Evolutionary conservation across 768 basidiomycete genomes (phyloP).

Genomic region (Pleurotus platypus): DNA sequence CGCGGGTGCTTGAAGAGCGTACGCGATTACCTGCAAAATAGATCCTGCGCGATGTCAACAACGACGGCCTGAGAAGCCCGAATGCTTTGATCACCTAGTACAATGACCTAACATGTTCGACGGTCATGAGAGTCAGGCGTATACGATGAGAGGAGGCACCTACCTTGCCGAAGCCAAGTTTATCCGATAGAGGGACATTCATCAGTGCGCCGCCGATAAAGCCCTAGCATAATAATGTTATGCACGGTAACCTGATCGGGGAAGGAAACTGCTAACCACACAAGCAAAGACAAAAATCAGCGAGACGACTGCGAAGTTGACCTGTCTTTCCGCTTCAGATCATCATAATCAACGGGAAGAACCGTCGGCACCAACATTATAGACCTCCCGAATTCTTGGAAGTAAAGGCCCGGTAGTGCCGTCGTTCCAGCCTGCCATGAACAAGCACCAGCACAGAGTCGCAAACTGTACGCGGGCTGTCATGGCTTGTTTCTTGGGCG

Average conservation of each 20-base stretch:
- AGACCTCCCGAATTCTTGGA: slow-evolving; percentile 64
- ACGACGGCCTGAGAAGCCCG: not conserved
- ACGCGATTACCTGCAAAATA: slow-evolving; percentile 38
- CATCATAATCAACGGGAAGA: slow-evolving; percentile 20
- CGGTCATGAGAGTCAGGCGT: not conserved
- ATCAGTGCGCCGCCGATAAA: slow-evolving; percentile 40
- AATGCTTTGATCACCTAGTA: slow-evolving; percentile 2
- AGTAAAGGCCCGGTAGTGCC: slow-evolving; percentile 71
- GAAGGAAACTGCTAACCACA: slow-evolving; percentile 27
- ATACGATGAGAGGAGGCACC: not conserved
- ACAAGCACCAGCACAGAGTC: slow-evolving; percentile 52
- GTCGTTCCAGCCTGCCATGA: slow-evolving; percentile 77
- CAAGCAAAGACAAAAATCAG: slow-evolving; percentile 50
- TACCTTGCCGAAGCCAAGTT: slow-evolving; percentile 42
- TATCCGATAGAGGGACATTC: slow-evolving; percentile 43
- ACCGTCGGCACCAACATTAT: slow-evolving; percentile 29
- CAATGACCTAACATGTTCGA: slow-evolving; percentile 10
- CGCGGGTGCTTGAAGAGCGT: slow-evolving; percentile 40
- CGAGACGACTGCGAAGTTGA: slow-evolving; percentile 53
- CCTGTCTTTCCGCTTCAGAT: slow-evolving; percentile 21
- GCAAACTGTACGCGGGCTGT: slow-evolving; percentile 41
- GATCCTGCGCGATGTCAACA: slow-evolving; percentile 27
- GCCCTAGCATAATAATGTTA: slow-evolving; percentile 25
- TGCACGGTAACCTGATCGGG: slow-evolving; percentile 16
- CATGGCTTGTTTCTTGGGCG: not conserved